Evolutionary conservation across 2,329 filamentous ascomycete genomes (phyloP).

Genomic region (Tolypocladium inflatum): DNA sequence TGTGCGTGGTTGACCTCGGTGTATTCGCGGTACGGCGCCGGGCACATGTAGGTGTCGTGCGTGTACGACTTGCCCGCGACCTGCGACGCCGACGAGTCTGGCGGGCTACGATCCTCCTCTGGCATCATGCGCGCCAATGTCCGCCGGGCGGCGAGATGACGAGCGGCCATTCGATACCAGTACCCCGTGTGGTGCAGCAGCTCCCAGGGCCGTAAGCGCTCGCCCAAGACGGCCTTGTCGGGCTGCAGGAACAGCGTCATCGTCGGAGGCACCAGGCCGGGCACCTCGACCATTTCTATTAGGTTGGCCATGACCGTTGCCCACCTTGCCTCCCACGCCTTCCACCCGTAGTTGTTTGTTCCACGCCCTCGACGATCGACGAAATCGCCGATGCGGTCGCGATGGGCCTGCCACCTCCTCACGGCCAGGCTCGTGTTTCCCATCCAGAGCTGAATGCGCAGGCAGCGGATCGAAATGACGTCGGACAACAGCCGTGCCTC

Average conservation of each 20-base stretch:
- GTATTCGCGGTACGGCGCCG: conserved; percentile 50
- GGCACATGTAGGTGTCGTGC: conserved; percentile 60
- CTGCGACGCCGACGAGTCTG: conserved; percentile 35
- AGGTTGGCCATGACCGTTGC: conserved; percentile 52
- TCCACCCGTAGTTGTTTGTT: conserved; percentile 83
- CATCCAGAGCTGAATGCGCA: conserved; percentile 76
- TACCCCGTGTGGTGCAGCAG: conserved; percentile 57
- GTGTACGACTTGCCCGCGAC: conserved; percentile 41
- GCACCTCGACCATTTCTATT: conserved; percentile 43
- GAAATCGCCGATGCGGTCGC: conserved; percentile 63
- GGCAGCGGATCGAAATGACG: conserved; percentile 65
- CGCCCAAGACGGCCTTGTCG: conserved; percentile 48
- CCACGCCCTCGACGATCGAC: conserved; percentile 78
- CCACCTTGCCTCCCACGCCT: conserved; percentile 82
- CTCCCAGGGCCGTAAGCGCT: conserved; percentile 54
- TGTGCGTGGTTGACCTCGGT: conserved; percentile 44
- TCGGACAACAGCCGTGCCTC: conserved; percentile 87
- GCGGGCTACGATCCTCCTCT: conserved; percentile 44
- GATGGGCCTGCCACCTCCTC: conserved; percentile 71
- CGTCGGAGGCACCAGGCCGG: conserved; percentile 36
- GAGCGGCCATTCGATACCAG: conserved; percentile 53
- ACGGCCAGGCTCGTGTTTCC: conserved; percentile 71
- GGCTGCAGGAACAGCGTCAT: conserved; percentile 40
- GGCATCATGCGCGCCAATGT: conserved; percentile 46
- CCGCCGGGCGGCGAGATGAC: conserved; percentile 44